Conservation (phyloP, 257 asterid species). For the Nicotiana noctiflora region DNA sequence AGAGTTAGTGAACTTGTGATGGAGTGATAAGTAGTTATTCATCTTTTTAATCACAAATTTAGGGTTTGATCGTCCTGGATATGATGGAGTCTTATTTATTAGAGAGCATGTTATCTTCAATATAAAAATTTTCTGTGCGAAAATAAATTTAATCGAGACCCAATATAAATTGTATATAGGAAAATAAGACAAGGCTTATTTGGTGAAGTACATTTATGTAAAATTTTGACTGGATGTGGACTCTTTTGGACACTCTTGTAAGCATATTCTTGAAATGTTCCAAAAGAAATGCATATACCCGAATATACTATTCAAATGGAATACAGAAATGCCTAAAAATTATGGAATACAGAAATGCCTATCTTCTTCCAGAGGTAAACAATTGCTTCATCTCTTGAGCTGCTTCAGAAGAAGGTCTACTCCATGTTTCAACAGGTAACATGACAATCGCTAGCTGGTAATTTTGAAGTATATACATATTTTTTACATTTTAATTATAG, state of each 20-base stretch:
- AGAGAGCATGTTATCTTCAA: too few relatives aligned
- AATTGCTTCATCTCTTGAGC: neutral
- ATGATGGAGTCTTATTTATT: too few relatives aligned
- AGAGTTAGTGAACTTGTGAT: too few relatives aligned
- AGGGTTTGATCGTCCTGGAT: too few relatives aligned
- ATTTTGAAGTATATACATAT: neutral
- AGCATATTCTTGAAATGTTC: slow-evolving; percentile 5
- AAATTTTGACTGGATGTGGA: neutral
- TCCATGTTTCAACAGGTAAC: neutral
- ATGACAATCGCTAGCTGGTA: neutral
- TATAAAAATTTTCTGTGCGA: too few relatives aligned
- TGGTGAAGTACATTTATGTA: neutral
- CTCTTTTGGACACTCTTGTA: neutral
- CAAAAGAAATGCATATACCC: neutral
- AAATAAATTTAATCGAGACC: too few relatives aligned
- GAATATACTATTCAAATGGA: neutral
- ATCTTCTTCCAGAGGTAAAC: neutral
- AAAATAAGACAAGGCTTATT: neutral
- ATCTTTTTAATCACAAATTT: too few relatives aligned
- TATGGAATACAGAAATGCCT: neutral
- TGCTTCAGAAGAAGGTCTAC: neutral
- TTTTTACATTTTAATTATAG: too few relatives aligned
- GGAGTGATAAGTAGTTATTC: too few relatives aligned
- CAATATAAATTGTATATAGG: too few relatives aligned
- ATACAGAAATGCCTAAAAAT: neutral